Conservation (phyloP, 768 basidiomycete genomes). For the Lentinula edodes region DNA sequence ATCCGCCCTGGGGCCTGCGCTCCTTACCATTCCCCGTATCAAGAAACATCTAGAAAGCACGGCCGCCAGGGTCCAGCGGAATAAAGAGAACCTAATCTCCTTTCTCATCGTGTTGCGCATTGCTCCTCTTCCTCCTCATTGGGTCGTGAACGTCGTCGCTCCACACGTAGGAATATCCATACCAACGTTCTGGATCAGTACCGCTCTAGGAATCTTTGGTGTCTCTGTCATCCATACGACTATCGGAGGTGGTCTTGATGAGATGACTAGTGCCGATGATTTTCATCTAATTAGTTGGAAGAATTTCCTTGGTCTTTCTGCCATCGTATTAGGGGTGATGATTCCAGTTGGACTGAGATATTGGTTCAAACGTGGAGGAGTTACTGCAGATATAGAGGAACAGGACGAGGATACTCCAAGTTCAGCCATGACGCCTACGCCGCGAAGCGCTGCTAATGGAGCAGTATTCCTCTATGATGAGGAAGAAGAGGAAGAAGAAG, state of each 20-base stretch:
- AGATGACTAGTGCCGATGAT: slow-evolving; percentile 92
- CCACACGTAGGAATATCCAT: slow-evolving; percentile 89
- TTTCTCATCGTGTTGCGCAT: slow-evolving; percentile 95
- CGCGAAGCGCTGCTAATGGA: not conserved
- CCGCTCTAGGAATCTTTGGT: slow-evolving; percentile 87
- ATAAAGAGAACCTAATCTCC: slow-evolving; percentile 72
- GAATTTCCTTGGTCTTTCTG: slow-evolving; percentile 81
- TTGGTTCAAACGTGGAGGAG: slow-evolving; percentile 54
- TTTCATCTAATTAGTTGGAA: slow-evolving; percentile 91
- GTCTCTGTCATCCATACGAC: slow-evolving; percentile 93
- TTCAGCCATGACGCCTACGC: not conserved
- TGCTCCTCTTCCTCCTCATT: slow-evolving; percentile 91
- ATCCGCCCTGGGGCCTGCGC: slow-evolving; percentile 86
- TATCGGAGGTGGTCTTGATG: slow-evolving; percentile 87
- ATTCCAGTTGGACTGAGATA: slow-evolving; percentile 88
- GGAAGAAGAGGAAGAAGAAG: slow-evolving; percentile 29
- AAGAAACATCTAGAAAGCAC: slow-evolving; percentile 78
- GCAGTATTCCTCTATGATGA: slow-evolving; percentile 16
- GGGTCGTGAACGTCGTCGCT: slow-evolving; percentile 91
- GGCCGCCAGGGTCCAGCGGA: slow-evolving; percentile 70
- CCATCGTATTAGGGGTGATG: slow-evolving; percentile 86
- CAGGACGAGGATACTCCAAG: slow-evolving; percentile 3
- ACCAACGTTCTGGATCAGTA: slow-evolving; percentile 84
- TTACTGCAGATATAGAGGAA: slow-evolving; percentile 18
- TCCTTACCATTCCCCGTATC: slow-evolving; percentile 84